phyloP scores from a whole-genome alignment of 2,329 filamentous ascomycete genomes.

The Emmonsiellopsis sp. region DNA sequence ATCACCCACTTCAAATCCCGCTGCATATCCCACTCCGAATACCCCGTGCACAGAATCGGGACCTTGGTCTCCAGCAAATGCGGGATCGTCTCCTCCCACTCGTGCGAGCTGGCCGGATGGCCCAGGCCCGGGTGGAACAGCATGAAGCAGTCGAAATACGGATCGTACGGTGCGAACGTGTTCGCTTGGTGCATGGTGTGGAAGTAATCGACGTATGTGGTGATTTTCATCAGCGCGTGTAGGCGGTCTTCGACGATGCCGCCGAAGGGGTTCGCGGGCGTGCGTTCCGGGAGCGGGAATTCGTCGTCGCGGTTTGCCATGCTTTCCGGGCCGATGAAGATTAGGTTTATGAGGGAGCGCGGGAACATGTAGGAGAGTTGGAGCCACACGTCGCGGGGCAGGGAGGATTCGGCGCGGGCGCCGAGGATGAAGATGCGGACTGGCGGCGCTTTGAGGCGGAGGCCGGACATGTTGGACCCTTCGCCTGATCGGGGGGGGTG shows the following conservation, averaged over 20 bases:
- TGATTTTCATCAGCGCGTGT: constrained; percentile 85
- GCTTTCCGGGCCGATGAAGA: constrained; percentile 92
- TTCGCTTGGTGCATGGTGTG: constrained; percentile 89
- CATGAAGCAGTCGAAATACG: constrained; percentile 96
- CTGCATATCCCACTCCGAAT: constrained; percentile 91
- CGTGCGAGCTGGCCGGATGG: constrained; percentile 83
- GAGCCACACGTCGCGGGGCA: constrained; percentile 87
- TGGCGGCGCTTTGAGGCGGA: constrained; percentile 75
- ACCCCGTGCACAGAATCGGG: constrained; percentile 88
- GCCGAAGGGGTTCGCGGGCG: constrained; percentile 79
- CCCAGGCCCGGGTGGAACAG: constrained; percentile 95
- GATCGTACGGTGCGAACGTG: constrained; percentile 88
- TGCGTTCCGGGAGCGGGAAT: constrained; percentile 81
- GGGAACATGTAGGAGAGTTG: constrained; percentile 94
- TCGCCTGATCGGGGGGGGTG: constrained; percentile 77
- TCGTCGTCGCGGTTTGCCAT: constrained; percentile 92
- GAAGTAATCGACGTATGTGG: constrained; percentile 96
- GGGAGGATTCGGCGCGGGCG: constrained; percentile 91
- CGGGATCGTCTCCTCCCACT: constrained; percentile 88
- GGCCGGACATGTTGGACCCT: constrained; percentile 62
- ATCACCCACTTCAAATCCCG: constrained; percentile 84
- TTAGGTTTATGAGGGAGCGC: constrained; percentile 75
- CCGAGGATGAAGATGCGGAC: constrained; percentile 89
- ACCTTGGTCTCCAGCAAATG: constrained; percentile 89
- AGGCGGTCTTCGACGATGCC: constrained; percentile 89